Evolutionary conservation across 2,329 filamentous ascomycete species (phyloP).

Genomic region (Pseudonectria buxi): DNA sequence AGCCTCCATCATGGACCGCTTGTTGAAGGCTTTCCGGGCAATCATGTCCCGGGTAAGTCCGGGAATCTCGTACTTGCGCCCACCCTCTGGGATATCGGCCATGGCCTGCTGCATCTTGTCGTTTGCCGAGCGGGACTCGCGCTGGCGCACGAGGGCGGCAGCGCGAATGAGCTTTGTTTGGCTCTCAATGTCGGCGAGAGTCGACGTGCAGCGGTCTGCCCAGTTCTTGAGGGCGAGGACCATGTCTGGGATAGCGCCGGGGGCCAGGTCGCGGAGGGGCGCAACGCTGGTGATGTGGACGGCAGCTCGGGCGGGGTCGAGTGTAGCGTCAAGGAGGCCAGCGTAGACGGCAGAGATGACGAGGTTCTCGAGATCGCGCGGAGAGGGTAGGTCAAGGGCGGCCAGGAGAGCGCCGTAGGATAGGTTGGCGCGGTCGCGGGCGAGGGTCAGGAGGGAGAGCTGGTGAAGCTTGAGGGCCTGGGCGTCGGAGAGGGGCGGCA

Average conservation of each 20-base stretch:
- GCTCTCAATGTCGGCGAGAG: constrained; percentile 66
- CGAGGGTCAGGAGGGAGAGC: constrained; percentile 78
- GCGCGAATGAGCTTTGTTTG: constrained; percentile 63
- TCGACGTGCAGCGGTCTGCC: constrained; percentile 69
- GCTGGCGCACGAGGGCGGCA: constrained; percentile 47
- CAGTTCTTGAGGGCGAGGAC: constrained; percentile 63
- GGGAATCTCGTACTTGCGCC: constrained; percentile 26
- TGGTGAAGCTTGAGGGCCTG: constrained; percentile 85
- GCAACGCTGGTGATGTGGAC: constrained; percentile 76
- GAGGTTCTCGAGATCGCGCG: constrained; percentile 73
- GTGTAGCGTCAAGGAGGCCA: constrained; percentile 71
- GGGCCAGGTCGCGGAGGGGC: constrained; percentile 77
- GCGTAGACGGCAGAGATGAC: constrained; percentile 85
- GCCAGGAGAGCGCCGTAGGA: constrained; percentile 64
- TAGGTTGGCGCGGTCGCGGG: constrained; percentile 59
- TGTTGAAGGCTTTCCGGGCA: constrained; percentile 21
- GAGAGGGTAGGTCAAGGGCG: constrained; percentile 58
- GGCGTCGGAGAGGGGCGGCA: constrained; percentile 64
- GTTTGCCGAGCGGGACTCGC: constrained; percentile 41
- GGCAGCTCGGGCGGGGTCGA: constrained; percentile 69
- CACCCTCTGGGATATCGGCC: constrained; percentile 37
- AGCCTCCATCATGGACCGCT: constrained; percentile 36
- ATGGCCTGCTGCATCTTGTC: constrained; percentile 43
- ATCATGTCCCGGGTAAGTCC: constrained; percentile 18
- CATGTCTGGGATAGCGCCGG: constrained; percentile 63